Base-by-base conservation (phyloP, 345 rosid species). In the Linum tenue region DNA sequence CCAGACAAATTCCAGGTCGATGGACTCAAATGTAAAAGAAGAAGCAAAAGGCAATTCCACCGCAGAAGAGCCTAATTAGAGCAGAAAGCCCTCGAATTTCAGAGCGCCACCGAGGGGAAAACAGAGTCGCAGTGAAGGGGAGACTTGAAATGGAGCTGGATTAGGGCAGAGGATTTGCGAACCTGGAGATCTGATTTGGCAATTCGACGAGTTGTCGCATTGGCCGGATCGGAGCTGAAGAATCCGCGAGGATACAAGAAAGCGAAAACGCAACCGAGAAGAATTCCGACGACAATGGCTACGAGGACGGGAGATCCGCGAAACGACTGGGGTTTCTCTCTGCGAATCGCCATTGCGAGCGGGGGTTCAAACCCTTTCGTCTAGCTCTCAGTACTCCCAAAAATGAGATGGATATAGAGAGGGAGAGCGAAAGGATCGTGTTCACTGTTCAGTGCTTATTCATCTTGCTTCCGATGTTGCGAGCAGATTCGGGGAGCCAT, bases 261-360 rank as follows among this genome's bases (percentile, higher is more conserved):
- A 37, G 96, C 85, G 64, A 82, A 80, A 64, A 85, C 69, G 76
- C 96, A 90, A 1, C 97, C 96, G 15, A 85, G 69, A 55, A 84
- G 63, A 31, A 90, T 71, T 59, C 97, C 98, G 69, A 92, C 67
- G 39, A 75, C 59, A 73, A 90, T 78, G 72, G 96, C 92, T 58
- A 83, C 44, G 50, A 77, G 87, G 65, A 92, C 80, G 75, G 95
- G 84, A 71, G 96, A 90, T 83, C 84, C 82, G 39, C 86, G 88
- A 64, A 77, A 65, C 17, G 85, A 63, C 59, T 75, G 88, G 55
- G 68, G 82, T 70, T 89, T 92, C 41, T 86, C 96, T 76, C 86
- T 82, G 66, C 95, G 96, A 72, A 67, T 80, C 77, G 82, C 91
- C 96, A 87, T 83, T 71, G 72, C 57, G 12, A 38, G 58, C 12